Evolutionary conservation across 495 filamentous ascomycete species (phyloP).

Genomic region (Lasiosphaeria hispida): DNA sequence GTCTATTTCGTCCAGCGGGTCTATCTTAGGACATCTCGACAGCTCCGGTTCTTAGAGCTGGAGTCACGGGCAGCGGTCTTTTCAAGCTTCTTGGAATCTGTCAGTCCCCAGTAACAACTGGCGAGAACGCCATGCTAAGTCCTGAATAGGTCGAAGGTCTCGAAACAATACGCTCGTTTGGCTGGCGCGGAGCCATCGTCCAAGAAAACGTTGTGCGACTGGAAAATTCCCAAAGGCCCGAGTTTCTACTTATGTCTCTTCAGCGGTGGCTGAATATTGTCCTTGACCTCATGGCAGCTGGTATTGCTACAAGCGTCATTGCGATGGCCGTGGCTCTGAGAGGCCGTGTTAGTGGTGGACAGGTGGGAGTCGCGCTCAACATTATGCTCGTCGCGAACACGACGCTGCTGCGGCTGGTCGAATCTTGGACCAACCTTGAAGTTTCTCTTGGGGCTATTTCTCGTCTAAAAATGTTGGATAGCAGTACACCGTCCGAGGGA

Average conservation of each 20-base stretch:
- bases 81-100: conserved; percentile 56
- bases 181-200: conserved; percentile 32
- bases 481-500: conserved; percentile 34
- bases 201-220: conserved; percentile 26
- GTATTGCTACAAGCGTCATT: conserved; percentile 44
- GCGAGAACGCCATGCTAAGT: neutral
- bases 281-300: conserved; percentile 40
- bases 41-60: conserved; percentile 61
- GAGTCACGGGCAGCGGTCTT: conserved; percentile 61
- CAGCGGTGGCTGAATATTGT: conserved; percentile 47
- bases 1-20: conserved; percentile 57
- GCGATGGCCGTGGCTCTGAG: conserved; percentile 33
- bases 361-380: conserved; percentile 31
- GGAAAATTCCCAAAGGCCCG: conserved; percentile 38
- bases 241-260: conserved; percentile 43
- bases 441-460: conserved; percentile 52
- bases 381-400: conserved; percentile 31
- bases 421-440: conserved; percentile 48
- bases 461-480: conserved; percentile 40
- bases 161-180: conserved; percentile 48
- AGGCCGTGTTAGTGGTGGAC: conserved; percentile 28
- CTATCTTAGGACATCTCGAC: conserved; percentile 64
- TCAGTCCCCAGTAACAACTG: neutral
- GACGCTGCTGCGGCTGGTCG: conserved; percentile 33
- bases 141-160: conserved; percentile 31